A percentile compares a stretch with the other conserved stretches of the same genome.
Evolutionary conservation across 2,329 filamentous ascomycete genomes (phyloP).

Genomic region (Alternaria viburni): DNA sequence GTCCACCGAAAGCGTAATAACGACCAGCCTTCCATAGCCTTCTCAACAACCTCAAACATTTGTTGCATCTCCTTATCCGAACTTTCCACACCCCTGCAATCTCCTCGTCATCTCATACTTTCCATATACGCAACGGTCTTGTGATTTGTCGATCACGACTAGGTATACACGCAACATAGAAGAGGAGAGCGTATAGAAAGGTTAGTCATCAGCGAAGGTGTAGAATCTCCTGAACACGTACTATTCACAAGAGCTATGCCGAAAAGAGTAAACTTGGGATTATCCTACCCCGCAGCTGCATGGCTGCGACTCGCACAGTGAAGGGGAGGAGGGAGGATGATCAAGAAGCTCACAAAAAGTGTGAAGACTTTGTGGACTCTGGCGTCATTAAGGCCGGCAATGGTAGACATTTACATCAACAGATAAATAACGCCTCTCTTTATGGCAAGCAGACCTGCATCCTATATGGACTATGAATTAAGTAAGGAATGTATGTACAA

Average conservation of each 20-base stretch:
- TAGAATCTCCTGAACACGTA: background rate
- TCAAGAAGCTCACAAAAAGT: background rate
- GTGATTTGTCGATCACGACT: background rate
- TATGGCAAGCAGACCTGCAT: background rate
- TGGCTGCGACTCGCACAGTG: background rate
- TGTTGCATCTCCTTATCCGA: background rate
- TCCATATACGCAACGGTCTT: background rate
- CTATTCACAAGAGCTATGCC: background rate
- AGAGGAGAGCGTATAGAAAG: background rate
- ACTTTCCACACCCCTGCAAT: background rate
- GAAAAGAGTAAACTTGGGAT: background rate
- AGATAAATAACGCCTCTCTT: background rate
- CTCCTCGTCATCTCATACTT: background rate
- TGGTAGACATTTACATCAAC: background rate
- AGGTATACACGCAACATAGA: background rate
- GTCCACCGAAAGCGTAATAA: background rate
- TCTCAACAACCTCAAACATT: background rate
- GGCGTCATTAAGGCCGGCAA: background rate
- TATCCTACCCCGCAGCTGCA: background rate
- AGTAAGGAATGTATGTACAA: slow-evolving; percentile 17
- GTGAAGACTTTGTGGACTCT: background rate
- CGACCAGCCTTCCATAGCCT: background rate
- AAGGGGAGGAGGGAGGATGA: background rate
- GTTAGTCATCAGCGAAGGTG: background rate
- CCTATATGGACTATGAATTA: slow-evolving; percentile 6